These are phyloP conservation scores for Sistotremastrum niveocremeum DNA, from an alignment of 768 basidiomycete genomes.

Conservation along the genomic window DNA sequence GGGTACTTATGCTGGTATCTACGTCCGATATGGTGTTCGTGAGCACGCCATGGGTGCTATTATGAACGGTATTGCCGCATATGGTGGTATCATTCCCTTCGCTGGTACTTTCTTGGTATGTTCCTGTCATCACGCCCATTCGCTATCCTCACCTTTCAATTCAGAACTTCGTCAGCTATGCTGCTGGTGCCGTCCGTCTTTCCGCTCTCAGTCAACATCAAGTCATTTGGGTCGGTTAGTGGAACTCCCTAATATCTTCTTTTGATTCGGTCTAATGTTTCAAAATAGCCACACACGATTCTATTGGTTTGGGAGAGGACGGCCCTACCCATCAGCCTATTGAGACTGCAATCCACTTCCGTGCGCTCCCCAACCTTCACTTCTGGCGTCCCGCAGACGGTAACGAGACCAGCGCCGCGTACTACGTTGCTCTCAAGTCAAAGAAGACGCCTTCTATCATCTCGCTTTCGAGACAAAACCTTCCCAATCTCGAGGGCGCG, in stretches of 20 bases:
- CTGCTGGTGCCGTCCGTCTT: constrained; percentile 82
- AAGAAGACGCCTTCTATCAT: constrained; percentile 71
- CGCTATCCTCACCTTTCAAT: constrained; percentile 5
- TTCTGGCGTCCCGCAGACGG: constrained; percentile 94
- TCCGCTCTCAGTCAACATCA: constrained; percentile 82
- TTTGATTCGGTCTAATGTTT: not conserved
- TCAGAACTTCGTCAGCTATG: constrained; percentile 89
- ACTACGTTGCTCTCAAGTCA: constrained; percentile 65
- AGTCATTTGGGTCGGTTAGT: constrained; percentile 86
- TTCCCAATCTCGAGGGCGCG: constrained; percentile 84
- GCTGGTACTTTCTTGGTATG: constrained; percentile 81
- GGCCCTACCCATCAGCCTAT: constrained; percentile 95
- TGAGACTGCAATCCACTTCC: constrained; percentile 76
- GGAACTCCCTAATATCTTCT: too few species aligned
- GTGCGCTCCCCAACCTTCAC: constrained; percentile 81
- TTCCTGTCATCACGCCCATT: constrained; percentile 1
- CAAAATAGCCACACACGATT: constrained; percentile 75
- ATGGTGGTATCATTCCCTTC: constrained; percentile 85
- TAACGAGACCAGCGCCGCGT: constrained; percentile 93
- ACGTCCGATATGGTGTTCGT: constrained; percentile 93
- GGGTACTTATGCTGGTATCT: constrained; percentile 75
- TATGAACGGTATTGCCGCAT: constrained; percentile 80
- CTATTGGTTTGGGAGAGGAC: constrained; percentile 76
- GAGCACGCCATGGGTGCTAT: constrained; percentile 97
- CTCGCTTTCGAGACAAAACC: constrained; percentile 77